Evolutionary conservation across 1,284 basidiomycete genomes (phyloP), one percentile per base, ranked within the genome.

Genomic region (Sanguinoderma infundibulare): DNA sequence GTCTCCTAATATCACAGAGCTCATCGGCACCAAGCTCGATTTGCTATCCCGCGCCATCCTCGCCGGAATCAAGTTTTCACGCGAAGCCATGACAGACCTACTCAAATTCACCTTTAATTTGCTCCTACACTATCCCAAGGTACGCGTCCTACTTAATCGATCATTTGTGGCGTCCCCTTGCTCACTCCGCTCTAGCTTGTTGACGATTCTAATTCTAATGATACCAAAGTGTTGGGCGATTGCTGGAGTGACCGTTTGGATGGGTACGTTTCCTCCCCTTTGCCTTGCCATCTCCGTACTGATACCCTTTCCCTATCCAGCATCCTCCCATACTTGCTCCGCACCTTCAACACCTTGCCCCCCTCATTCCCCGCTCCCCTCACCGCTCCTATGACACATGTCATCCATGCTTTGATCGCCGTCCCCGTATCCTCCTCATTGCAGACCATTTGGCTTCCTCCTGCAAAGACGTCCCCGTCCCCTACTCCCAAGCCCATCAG

Each of bases 81-180:
- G 81, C 60, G 91, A 94, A 62, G 90, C 91, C 4, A 83, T 88
- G 81, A 83, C 83, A 2, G 92, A 94, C 73, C 71, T 92, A 40
- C 81, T 94, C 59, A 94, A 94, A 70, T 81, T 93, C 55, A 78
- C 83, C 7, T 94, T 92, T 75, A 94, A 94, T 69, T 70, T 94
- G 38, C 80, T 91, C 56, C 74, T 87, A 50, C 89, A 93, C 71
- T 94, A 87, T 70, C 85, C 86, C 0, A 84, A 82, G 74, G 84
- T 82, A 28, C 39, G 74, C 9, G 17, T n/a, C n/a, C 15, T 7
- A 10, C 50, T 12, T 14, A n/a, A n/a, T n/a, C n/a, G n/a, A n/a
- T 1, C 44, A 1, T 7, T n/a, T 22, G 5, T 24, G 15, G 15
- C 34, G 22, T 44, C 32, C 15, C 4, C 2, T 6, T 5, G 17